phyloP scores from a whole-genome alignment of 345 rosid genomes.

The Euphorbia lathyris region DNA sequence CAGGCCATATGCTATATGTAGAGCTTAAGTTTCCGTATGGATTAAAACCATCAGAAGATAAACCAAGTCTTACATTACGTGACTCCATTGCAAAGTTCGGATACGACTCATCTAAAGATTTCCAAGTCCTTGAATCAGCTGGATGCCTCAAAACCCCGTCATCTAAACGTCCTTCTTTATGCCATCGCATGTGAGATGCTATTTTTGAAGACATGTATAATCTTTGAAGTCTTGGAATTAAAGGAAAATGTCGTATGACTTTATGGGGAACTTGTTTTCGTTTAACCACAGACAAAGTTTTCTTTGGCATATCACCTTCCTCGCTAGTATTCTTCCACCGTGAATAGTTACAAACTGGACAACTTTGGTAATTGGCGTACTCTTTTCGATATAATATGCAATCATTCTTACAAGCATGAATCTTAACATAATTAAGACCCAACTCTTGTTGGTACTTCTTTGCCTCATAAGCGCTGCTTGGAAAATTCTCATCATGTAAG shows the following conservation, averaged over 20 bases:
- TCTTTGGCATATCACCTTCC: neutral
- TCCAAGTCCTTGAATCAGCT: constrained; percentile 9
- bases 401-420: no score
- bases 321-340: neutral
- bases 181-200: neutral
- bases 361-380: no score
- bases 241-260: neutral
- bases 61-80: neutral
- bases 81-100: neutral
- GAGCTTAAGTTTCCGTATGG: constrained; percentile 9
- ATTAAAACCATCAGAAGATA: constrained; percentile 7
- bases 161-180: neutral
- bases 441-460: no score
- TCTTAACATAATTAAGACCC: no score
- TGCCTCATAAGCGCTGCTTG: no score
- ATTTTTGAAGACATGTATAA: neutral
- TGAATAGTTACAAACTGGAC: neutral
- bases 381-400: no score
- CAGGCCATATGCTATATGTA: constrained; percentile 9
- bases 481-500: no score
- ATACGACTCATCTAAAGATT: neutral
- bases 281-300: neutral
- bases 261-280: neutral
- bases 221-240: constrained; percentile 1
- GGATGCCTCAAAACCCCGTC: no score